These are phyloP conservation scores for Glomus cerebriforme DNA, from an alignment of 192 early-diverging fungal genomes.

Conservation along the genomic window DNA sequence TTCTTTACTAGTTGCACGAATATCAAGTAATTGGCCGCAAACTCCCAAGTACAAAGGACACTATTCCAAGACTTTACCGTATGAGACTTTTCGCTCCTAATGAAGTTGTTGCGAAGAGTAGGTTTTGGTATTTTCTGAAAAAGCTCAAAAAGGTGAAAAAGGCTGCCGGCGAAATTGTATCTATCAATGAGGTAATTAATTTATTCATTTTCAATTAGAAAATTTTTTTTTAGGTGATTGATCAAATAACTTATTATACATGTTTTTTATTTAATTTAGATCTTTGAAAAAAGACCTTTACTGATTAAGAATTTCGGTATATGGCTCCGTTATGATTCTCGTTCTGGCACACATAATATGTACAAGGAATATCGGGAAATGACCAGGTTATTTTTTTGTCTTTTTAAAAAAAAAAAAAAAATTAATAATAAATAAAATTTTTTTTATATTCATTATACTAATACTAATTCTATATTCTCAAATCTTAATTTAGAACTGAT, in stretches of 20 bases:
- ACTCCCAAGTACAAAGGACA: slow-evolving; percentile 88
- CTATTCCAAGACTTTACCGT: slow-evolving; percentile 93
- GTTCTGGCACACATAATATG: slow-evolving; percentile 99
- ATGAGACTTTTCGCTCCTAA: slow-evolving; percentile 99
- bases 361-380: slow-evolving; percentile 99
- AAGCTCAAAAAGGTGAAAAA: slow-evolving; percentile 99
- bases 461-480: background rate
- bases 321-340: slow-evolving; percentile 99
- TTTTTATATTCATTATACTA: background rate
- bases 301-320: slow-evolving; percentile 98
- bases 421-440: background rate
- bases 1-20: slow-evolving; percentile 46
- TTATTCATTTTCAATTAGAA: slow-evolving; percentile 25
- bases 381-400: slow-evolving; percentile 53
- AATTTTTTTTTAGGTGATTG: background rate
- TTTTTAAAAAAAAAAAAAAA: too few species aligned
- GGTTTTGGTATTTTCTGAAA: slow-evolving; percentile 99
- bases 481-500: slow-evolving; percentile 37
- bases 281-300: slow-evolving; percentile 91
- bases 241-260: background rate
- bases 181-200: slow-evolving; percentile 90
- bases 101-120: slow-evolving; percentile 96
- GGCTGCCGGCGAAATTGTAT: slow-evolving; percentile 96
- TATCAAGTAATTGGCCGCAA: slow-evolving; percentile 92
- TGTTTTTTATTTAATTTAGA: too few species aligned